Base-by-base conservation (phyloP, 1,284 basidiomycete genomes). In the Flammula alnicola region DNA sequence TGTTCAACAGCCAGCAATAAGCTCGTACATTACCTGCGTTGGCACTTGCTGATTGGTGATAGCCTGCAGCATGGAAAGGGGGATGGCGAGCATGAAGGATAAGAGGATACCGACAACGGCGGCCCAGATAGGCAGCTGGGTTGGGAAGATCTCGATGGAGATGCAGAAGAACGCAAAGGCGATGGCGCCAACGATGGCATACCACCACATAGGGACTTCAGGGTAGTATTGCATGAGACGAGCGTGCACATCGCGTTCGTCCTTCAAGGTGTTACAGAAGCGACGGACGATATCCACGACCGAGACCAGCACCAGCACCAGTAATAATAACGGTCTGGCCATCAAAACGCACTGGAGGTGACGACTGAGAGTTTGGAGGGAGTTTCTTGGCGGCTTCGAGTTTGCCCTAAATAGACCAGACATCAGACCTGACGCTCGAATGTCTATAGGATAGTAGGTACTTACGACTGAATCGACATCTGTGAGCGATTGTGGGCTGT, bases 301-400 rank as follows among this genome's bases (percentile, higher is more conserved):
- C 97, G 26, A 99, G 86, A 49, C 95, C 95, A 25, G 88, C 91
- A 33, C 95, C 95, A 11, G 93, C 91, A 44, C 97, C 97, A 2
- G 97, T 99, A 62, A 99, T 81, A 59, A 99, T 86, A 51, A 93
- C 92, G 3, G 95, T 98, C 77, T 98, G 87, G 38, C 86, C 90
- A 58, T 93, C 89, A 69, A 91, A 98, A 22, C 85, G 82, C 49
- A 98, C 84, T 44, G 81, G 76, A 1, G 87, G 79, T 1, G 81
- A 79, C 7, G 83, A 77, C 67, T 95, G 93, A 30, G 78, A 61
- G 68, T 98, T 98, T 6, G 85, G 58, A 4, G 88, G 78, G 20
- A 90, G 72, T 43, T 76, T 80, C 56, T 81, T 79, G 19, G 93
- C 86, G 36, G 78, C 67, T 57, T 92, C 81, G 17, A 93, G 82